Percentiles rank a stretch among this genome's conserved stretches.
Evolutionary conservation across 2,329 filamentous ascomycete species (phyloP).

Genomic region (Cladorrhinum sp.): DNA sequence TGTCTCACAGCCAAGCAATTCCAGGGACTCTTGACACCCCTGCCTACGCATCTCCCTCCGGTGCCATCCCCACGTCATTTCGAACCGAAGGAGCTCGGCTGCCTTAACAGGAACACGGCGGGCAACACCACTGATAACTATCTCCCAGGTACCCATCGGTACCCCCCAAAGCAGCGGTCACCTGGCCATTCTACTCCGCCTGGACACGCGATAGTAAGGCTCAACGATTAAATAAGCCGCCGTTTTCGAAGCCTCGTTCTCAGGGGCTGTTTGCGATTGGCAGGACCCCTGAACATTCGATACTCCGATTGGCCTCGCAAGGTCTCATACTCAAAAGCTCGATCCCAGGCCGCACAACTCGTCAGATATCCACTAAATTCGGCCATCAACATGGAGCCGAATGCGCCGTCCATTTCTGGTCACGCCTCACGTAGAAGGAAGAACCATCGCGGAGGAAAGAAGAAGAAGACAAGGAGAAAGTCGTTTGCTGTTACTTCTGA

Average conservation of each 20-base stretch:
- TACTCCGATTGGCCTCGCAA: constrained; percentile 1
- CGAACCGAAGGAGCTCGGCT: neutral
- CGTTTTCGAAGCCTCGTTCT: neutral
- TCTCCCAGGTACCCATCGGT: neutral
- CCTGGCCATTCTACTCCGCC: neutral
- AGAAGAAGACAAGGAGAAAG: constrained; percentile 71
- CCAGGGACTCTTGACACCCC: neutral
- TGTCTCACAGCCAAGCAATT: neutral
- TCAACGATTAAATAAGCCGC: neutral
- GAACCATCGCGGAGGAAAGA: constrained; percentile 73
- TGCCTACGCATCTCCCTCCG: constrained; percentile 2
- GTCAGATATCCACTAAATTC: neutral
- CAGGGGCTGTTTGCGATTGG: neutral
- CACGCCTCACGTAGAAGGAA: constrained; percentile 57
- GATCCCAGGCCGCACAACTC: neutral
- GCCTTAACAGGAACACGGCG: neutral
- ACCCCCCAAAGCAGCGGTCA: neutral
- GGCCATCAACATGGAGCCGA: neutral
- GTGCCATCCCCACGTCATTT: constrained; percentile 5
- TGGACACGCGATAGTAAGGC: neutral
- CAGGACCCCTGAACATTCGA: neutral
- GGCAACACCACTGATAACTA: neutral
- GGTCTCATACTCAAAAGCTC: neutral
- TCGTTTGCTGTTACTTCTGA: constrained; percentile 71
- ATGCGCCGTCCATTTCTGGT: constrained; percentile 12